Evolutionary conservation across 257 asterid genomes (phyloP), one percentile per base, ranked within the genome.

Genomic region (Salvia miltiorrhiza): DNA sequence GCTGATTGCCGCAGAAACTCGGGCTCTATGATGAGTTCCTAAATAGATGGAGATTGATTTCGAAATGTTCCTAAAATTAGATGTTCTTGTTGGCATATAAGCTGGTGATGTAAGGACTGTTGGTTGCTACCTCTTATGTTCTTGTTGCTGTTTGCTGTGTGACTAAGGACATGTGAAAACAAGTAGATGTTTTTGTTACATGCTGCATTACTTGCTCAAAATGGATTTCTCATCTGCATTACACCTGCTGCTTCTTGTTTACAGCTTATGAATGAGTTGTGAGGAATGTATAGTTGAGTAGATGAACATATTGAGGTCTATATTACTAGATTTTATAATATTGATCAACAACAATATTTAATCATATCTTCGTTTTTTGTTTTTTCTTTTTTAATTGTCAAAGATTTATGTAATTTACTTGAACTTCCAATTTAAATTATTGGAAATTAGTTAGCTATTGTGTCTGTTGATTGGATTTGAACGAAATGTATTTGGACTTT

Each of bases 1-100:
- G 76, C 86, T 26, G 95, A 87, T 13, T 85, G 96, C 93, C 75
- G 73, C 82, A 89, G 84, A 63, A 89, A 71, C 86, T 83, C 93
- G 1, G 90, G 86, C 40, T 79, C 96, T 12, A 26, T 67, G 74
- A 78, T 88, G 85, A 79, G 80, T 61, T 58, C 84, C 53, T 84
- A 70, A 77, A 56, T 33, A 24, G 7, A 21, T 37, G 41, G 16
- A 23, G 10, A 24, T 37, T 37, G 65, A 23, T 54, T 24, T 54
- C 17, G 19, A 5, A 24, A 4, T 12, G 60, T 24, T 54, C 10
- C 43, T 17, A 45, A 26, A 20, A 11, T 52, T 59, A 41, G 55
- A 39, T 54, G 52, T 33, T 35, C 14, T 32, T 13, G 8, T 24
- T 33, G n/a, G 52, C 28, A 10, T 66, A 21, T 35, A 35, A 35